A percentile compares a stretch with the other conserved stretches of the same genome.
Conservation (phyloP, 192 early-diverging fungal genomes). For the Jimgerdemannia flammicorona region DNA sequence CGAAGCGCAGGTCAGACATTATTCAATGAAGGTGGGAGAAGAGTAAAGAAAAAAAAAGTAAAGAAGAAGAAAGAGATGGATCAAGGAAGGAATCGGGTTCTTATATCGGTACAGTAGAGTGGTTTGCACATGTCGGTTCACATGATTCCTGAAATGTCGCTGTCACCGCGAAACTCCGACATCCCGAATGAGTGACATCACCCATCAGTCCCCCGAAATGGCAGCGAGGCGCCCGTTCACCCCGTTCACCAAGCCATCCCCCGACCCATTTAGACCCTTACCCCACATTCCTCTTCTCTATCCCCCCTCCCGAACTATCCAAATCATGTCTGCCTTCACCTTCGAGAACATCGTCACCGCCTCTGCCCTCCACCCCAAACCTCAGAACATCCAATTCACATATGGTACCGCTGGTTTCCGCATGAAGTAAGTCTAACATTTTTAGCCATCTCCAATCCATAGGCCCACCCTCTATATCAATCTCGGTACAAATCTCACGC, state of each 20-base stretch:
- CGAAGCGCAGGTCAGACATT: slow-evolving; percentile 57
- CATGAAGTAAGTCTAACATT: slow-evolving; percentile 62
- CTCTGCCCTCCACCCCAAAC: slow-evolving; percentile 72
- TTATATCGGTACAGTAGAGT: background rate
- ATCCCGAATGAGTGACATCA: too few relatives aligned
- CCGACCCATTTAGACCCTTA: too few relatives aligned
- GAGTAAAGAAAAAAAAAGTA: too few relatives aligned
- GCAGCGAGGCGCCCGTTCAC: too few relatives aligned
- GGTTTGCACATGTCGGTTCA: background rate
- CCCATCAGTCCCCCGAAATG: background rate
- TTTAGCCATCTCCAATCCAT: background rate
- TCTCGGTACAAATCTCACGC: slow-evolving; percentile 3
- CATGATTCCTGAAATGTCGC: too few relatives aligned
- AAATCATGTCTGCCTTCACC: background rate
- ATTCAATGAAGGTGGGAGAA: too few relatives aligned
- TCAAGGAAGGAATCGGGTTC: too few relatives aligned
- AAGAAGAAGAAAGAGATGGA: too few relatives aligned
- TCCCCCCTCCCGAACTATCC: background rate
- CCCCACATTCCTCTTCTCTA: background rate
- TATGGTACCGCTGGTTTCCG: slow-evolving; percentile 99
- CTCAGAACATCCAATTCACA: slow-evolving; percentile 49
- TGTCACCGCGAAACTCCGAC: too few relatives aligned
- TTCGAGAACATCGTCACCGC: slow-evolving; percentile 25
- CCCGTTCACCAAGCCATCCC: too few relatives aligned
- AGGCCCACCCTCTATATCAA: background rate